Percentiles rank a stretch among this genome's conserved stretches.
Conservation (phyloP, 768 basidiomycete genomes). For the Amanita phalloides region DNA sequence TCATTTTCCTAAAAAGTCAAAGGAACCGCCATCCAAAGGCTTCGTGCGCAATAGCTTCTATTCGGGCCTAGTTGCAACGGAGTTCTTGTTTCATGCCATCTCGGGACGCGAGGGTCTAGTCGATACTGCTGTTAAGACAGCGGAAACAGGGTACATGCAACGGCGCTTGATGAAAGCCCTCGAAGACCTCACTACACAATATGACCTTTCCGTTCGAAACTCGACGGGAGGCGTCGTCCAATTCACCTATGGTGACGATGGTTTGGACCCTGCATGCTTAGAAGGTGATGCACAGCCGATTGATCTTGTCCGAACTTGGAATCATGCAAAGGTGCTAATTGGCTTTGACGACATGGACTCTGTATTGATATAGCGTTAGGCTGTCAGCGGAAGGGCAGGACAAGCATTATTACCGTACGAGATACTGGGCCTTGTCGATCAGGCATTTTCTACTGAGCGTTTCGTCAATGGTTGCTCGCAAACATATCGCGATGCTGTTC, state of each 20-base stretch:
- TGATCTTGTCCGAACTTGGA: conserved; percentile 82
- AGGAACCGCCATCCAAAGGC: conserved; percentile 93
- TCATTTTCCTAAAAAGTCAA: conserved; percentile 95
- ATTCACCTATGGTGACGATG: conserved; percentile 95
- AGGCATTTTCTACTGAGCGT: conserved; percentile 42
- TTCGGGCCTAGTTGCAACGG: conserved; percentile 82
- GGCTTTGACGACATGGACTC: not conserved
- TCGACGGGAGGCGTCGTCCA: conserved; percentile 93
- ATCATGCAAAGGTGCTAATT: conserved; percentile 56
- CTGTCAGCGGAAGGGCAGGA: conserved; percentile 47
- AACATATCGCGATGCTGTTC: conserved; percentile 58
- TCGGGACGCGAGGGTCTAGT: conserved; percentile 97
- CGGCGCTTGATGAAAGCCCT: conserved; percentile 97
- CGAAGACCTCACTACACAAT: conserved; percentile 93
- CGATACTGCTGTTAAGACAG: conserved; percentile 99
- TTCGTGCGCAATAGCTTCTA: conserved; percentile 98
- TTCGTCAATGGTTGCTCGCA: conserved; percentile 65
- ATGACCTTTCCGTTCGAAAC: conserved; percentile 92
- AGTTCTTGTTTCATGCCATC: conserved; percentile 98
- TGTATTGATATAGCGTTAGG: conserved; percentile 28
- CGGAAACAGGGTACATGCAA: conserved; percentile 99
- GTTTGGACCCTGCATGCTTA: conserved; percentile 90
- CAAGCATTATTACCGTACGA: conserved; percentile 79
- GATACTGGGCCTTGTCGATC: conserved; percentile 62
- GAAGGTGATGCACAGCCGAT: conserved; percentile 94